Evolutionary conservation across 2,329 filamentous ascomycete genomes (phyloP).

Genomic region (Cucurbitaria berberidis): DNA sequence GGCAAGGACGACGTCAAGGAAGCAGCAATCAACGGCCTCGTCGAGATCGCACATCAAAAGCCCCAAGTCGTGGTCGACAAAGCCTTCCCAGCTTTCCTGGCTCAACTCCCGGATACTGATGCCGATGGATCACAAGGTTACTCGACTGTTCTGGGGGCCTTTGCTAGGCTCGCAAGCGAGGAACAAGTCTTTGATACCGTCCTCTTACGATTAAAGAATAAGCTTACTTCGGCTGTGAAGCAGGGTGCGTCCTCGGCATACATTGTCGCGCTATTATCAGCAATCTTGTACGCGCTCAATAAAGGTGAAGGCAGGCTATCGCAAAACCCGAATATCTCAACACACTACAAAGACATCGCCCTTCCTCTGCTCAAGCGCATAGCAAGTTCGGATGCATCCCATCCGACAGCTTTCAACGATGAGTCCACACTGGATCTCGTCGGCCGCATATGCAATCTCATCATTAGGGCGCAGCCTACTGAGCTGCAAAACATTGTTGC

Average conservation of each 20-base stretch:
- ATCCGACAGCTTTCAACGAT: constrained; percentile 50
- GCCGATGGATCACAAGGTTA: constrained; percentile 56
- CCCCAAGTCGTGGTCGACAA: constrained; percentile 68
- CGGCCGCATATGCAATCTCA: constrained; percentile 65
- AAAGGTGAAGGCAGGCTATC: constrained; percentile 60
- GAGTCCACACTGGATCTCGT: constrained; percentile 64
- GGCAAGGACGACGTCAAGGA: constrained; percentile 64
- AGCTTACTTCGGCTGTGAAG: constrained; percentile 63
- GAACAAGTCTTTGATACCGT: constrained; percentile 68
- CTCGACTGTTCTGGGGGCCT: constrained; percentile 64
- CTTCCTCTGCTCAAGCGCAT: constrained; percentile 51
- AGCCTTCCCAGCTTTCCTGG: constrained; percentile 70
- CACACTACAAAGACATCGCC: constrained; percentile 56
- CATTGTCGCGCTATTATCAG: constrained; percentile 65
- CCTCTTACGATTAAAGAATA: constrained; percentile 67
- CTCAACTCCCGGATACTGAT: constrained; percentile 65
- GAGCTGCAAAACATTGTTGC: constrained; percentile 60
- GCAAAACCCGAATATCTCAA: constrained; percentile 45
- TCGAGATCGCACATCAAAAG: constrained; percentile 67
- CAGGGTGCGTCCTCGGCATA: constrained; percentile 60
- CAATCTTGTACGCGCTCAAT: constrained; percentile 66
- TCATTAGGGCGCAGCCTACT: constrained; percentile 60
- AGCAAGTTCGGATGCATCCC: constrained; percentile 39
- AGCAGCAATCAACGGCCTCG: constrained; percentile 64
- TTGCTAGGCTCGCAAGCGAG: constrained; percentile 69